Conservation (phyloP, 1,139 yeast genomes). For the Ogataea hybrid region DNA sequence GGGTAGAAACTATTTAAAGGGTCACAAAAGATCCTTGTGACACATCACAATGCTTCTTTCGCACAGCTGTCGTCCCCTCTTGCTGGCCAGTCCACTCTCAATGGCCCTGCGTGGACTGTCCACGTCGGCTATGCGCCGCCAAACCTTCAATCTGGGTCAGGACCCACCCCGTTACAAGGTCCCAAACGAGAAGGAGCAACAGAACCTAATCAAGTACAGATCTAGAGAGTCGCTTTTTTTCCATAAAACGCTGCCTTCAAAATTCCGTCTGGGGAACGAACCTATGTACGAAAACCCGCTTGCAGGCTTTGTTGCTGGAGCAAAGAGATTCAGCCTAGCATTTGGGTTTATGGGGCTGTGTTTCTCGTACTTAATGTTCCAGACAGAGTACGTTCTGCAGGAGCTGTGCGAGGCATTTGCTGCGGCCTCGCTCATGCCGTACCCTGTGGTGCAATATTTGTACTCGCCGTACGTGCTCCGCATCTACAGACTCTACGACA, state of each 20-base stretch:
- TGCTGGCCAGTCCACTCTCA: background rate
- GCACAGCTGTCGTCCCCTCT: background rate
- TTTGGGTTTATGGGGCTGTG: slow-evolving; percentile 55
- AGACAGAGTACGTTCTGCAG: slow-evolving; percentile 57
- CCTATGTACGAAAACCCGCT: slow-evolving; percentile 60
- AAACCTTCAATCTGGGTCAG: slow-evolving; percentile 29
- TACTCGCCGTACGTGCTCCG: slow-evolving; percentile 70
- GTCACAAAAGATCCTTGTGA: slow-evolving; percentile 2
- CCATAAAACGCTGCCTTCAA: slow-evolving; percentile 29
- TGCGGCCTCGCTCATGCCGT: slow-evolving; percentile 44
- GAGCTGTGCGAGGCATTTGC: slow-evolving; percentile 47
- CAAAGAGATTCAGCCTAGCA: slow-evolving; percentile 53
- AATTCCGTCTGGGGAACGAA: slow-evolving; percentile 49
- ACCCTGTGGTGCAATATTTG: slow-evolving; percentile 50
- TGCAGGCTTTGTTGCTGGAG: slow-evolving; percentile 51
- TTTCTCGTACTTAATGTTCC: slow-evolving; percentile 52
- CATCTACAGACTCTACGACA: slow-evolving; percentile 67
- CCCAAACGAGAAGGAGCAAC: slow-evolving; percentile 22
- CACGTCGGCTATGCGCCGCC: slow-evolving; percentile 3
- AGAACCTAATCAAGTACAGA: slow-evolving; percentile 25
- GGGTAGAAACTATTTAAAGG: slow-evolving; percentile 2
- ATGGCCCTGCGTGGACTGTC: background rate
- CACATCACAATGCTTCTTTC: slow-evolving; percentile 4
- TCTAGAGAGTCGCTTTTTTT: slow-evolving; percentile 30
- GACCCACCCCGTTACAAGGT: slow-evolving; percentile 28